Evolutionary conservation across 768 basidiomycete species (phyloP), one percentile per base, ranked within the genome.

Genomic region (Tubosaeta sp.): DNA sequence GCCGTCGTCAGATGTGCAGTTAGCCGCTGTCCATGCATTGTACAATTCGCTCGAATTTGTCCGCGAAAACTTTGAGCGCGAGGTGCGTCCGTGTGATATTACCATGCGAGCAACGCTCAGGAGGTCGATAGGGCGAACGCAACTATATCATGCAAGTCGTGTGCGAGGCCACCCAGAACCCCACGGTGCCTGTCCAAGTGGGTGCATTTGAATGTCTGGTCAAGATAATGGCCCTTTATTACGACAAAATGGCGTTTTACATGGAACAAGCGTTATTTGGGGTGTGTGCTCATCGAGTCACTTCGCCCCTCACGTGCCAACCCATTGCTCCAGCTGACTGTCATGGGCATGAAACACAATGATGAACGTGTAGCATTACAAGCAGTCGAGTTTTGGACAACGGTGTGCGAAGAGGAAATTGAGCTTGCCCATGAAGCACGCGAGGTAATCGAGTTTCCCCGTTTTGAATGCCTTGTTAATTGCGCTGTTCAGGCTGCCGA

Each of bases 131-230:
- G 93, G 97, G 97, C 60, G 97, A 99, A 71, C 84, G 97, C 44
- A 99, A 98, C 73, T 98, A 97, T 74, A 98, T 99, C 71, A 99
- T 99, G 97, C 97, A 99, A 75, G 94, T 98, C 39, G 91, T 98
- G 16, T 99, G 97, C 67, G 97, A 98, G 66, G 95, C 95, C 0
- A 98, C 97, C 0, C 97, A 98, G 69, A 94, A 86, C 60, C 54
- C 79, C 1, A 71, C 84, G 2, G 82, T 88, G 3, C 70, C 78
- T 33, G 94, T 98, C 33, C 95, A 98, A 74, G 88, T 97, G n/a
- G 91, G 85, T 29, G 88, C 97, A 5, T 99, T 97, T 63, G 94
- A 97, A 67, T 93, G 90, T 71, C 76, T 99, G 13, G 95, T 98
- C 29, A 82, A 86, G 63, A 97, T 97, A 65, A 98, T 99, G 97